Conservation (phyloP, 768 basidiomycete genomes). For the Mycena crocata region DNA sequence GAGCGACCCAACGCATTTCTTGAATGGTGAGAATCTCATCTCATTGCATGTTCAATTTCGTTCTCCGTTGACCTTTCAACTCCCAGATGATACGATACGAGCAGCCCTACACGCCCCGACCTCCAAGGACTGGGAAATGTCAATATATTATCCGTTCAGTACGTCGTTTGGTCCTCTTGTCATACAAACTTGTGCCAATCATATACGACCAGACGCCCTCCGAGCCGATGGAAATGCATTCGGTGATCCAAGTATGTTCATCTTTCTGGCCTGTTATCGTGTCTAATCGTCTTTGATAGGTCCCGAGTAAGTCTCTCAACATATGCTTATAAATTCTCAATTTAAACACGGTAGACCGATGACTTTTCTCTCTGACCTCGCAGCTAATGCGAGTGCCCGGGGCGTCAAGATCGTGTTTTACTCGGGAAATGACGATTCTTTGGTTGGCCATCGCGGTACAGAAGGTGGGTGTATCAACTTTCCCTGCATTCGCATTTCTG, state of each 20-base stretch:
- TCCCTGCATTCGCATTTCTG: slow-evolving; percentile 2
- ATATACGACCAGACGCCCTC: neutral
- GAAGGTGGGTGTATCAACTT: slow-evolving; percentile 47
- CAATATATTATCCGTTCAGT: slow-evolving; percentile 46
- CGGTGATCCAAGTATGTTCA: slow-evolving; percentile 26
- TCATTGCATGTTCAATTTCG: neutral
- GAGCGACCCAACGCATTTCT: slow-evolving; percentile 49
- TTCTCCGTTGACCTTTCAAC: neutral
- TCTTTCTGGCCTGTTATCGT: neutral
- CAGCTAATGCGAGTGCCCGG: slow-evolving; percentile 54
- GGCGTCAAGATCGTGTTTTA: slow-evolving; percentile 54
- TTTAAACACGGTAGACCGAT: slow-evolving; percentile 50
- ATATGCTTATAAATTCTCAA: neutral
- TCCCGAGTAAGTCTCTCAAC: slow-evolving; percentile 29
- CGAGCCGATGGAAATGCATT: neutral
- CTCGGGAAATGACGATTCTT: slow-evolving; percentile 63
- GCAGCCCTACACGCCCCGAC: slow-evolving; percentile 76
- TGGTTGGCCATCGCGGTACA: slow-evolving; percentile 59
- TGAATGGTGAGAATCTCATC: slow-evolving; percentile 61
- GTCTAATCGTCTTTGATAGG: slow-evolving; percentile 9
- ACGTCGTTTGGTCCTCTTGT: neutral
- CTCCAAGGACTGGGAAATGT: slow-evolving; percentile 58
- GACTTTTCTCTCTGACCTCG: slow-evolving; percentile 58
- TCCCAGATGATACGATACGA: slow-evolving; percentile 58
- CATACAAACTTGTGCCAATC: neutral